Evolutionary conservation across 2,329 filamentous ascomycete species (phyloP), one percentile per base, ranked within the genome.

Genomic region (Elsinoe fawcettii): DNA sequence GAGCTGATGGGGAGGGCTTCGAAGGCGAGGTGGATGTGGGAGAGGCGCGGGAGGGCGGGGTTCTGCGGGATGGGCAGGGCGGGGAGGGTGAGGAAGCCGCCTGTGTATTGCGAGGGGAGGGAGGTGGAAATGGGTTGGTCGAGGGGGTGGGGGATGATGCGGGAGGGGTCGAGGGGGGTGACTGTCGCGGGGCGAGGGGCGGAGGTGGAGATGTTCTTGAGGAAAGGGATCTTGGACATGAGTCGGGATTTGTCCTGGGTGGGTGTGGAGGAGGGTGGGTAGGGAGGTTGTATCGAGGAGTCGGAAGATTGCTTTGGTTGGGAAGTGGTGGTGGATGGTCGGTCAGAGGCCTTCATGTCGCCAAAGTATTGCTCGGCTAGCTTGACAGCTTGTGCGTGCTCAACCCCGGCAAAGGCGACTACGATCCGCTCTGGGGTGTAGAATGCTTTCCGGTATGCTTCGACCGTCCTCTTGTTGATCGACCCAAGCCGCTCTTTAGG

Each of bases 21-120:
- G 66, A 99, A 97, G 58, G 90, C 91, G 63, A 99, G 81, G 75
- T 97, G 90, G 65, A 99, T 91, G 73, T 99, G 88, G 18, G 89
- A 95, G 64, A 96, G 85, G 56, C 84, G 82, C 27, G 89, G 90
- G 58, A 88, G 78, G 67, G 85, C 84, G 23, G 90, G 88, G 72
- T 88, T 91, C 1, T 80, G 75, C 0, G 89, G 88, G 0, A 87
- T 86, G 2, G 90, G 88, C 49, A 93, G 86, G 0, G 85, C 79
- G 1, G 90, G 90, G 9, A 96, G 84, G 1, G 88, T 86, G 60
- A 96, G 82, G 75, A 95, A 96, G 56, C 93, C 93, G 66, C 93
- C 93, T 0, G 92, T 97, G 73, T 99, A 99, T 67, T 86, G 86
- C 7, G 92, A 83, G 1, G 88, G 81, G 55, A 77, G 73, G 56